Evolutionary conservation across 371 early-diverging fungal genomes (phyloP).

Genomic region (Chytridium lagenaria): DNA sequence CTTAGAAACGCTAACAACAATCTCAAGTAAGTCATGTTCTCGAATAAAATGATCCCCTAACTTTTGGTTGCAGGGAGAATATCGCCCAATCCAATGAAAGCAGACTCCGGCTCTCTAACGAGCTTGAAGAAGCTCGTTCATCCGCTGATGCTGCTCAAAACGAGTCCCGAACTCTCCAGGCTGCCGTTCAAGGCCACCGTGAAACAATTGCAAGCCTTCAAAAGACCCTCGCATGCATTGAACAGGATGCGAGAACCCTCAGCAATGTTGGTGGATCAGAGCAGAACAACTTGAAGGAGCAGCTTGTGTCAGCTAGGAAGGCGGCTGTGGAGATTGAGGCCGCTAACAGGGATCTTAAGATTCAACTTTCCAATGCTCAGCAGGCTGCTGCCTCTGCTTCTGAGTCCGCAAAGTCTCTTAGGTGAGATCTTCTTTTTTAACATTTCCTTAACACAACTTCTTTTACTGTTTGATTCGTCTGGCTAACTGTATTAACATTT

Average conservation of each 20-base stretch:
- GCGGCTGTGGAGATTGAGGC: not conserved
- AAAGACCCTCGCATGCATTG: slow-evolving; percentile 21
- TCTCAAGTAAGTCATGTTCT: slow-evolving; percentile 8
- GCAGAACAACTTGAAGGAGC: slow-evolving; percentile 7
- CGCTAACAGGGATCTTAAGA: not conserved
- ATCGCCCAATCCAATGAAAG: not conserved
- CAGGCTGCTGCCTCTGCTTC: not conserved
- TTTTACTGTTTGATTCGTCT: not conserved
- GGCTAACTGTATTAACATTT: not conserved
- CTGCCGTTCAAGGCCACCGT: slow-evolving; percentile 6
- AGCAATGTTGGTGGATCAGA: not conserved
- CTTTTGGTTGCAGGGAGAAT: not conserved
- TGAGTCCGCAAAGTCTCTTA: not conserved
- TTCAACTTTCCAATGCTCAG: slow-evolving; percentile 2
- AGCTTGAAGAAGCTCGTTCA: not conserved
- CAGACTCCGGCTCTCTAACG: not conserved
- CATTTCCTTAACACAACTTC: not conserved
- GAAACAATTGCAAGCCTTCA: slow-evolving; percentile 4
- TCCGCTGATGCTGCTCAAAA: not conserved
- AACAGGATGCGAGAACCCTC: slow-evolving; percentile 11
- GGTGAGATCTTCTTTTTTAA: not conserved
- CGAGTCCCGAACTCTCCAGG: slow-evolving; percentile 9
- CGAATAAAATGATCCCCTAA: no score
- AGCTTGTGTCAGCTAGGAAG: not conserved
- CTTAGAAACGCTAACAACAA: not conserved